Percentiles rank a stretch among this genome's conserved stretches.
These are phyloP conservation scores for Ustilago nuda DNA, from an alignment of 1,284 basidiomycete species.

Conservation along the genomic window DNA sequence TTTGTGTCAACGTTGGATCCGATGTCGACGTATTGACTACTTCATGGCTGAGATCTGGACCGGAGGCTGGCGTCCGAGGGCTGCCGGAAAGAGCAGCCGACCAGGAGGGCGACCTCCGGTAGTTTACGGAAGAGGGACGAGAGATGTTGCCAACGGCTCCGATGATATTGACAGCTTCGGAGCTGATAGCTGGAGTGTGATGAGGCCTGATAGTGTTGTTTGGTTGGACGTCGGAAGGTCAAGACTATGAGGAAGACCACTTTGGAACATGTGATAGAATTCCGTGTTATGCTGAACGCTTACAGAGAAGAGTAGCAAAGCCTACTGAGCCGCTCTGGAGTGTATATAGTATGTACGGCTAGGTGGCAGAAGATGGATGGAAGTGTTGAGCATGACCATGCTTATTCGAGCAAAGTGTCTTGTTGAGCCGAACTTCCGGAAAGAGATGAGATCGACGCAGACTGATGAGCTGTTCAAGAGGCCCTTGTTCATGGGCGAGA, in stretches of 20 bases:
- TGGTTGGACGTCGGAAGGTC: background rate
- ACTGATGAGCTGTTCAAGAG: no score
- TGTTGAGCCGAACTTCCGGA: no score
- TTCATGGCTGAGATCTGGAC: background rate
- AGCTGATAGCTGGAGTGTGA: conserved; percentile 17
- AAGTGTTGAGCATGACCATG: no score
- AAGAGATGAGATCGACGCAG: no score
- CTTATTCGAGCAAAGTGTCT: no score
- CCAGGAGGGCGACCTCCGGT: conserved; percentile 42
- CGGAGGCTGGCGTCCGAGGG: conserved; percentile 15
- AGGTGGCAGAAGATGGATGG: no score
- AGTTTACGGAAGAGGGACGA: conserved; percentile 34
- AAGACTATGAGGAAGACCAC: background rate
- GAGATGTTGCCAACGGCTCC: conserved; percentile 30
- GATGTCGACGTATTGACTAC: background rate
- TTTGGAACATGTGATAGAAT: background rate
- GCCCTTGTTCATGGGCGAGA: background rate
- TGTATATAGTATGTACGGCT: no score
- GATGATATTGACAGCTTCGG: conserved; percentile 21
- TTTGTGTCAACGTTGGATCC: background rate
- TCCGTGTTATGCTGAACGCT: background rate
- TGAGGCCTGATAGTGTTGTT: background rate
- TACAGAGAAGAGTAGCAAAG: background rate
- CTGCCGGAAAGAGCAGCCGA: conserved; percentile 26
- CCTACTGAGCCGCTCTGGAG: no score